Evolutionary conservation across 73 alveolate genomes (phyloP).

Genomic region (Paramecium sexaurelia): DNA sequence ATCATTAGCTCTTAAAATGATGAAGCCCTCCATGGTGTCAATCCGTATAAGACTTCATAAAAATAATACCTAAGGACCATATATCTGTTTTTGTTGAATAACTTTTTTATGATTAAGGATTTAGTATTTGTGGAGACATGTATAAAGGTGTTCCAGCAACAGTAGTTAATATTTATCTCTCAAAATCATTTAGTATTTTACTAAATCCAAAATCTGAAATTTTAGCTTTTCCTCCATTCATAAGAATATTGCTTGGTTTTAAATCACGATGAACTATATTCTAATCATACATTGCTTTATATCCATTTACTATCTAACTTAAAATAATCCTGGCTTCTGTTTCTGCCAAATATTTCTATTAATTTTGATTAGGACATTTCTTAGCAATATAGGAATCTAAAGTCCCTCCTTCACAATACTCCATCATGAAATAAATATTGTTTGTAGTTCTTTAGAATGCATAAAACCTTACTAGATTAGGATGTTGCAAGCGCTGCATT

Average conservation of each 20-base stretch:
- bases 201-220: slow-evolving; percentile 76
- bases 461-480: slow-evolving; percentile 73
- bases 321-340: slow-evolving; percentile 72
- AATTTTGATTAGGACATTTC: slow-evolving; percentile 63
- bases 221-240: slow-evolving; percentile 66
- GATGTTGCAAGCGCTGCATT: slow-evolving; percentile 69
- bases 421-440: slow-evolving; percentile 81
- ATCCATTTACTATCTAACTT: slow-evolving; percentile 77
- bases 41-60: slow-evolving; percentile 40
- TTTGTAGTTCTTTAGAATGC: slow-evolving; percentile 73
- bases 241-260: slow-evolving; percentile 77
- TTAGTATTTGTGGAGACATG: slow-evolving; percentile 10
- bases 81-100: slow-evolving; percentile 36
- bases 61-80: slow-evolving; percentile 46
- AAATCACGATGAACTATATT: slow-evolving; percentile 81
- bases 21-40: background rate
- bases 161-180: background rate
- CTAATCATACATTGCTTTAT: slow-evolving; percentile 59
- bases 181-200: background rate
- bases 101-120: background rate
- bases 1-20: background rate
- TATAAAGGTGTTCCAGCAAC: slow-evolving; percentile 35
- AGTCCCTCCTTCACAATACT: slow-evolving; percentile 83
- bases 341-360: slow-evolving; percentile 54
- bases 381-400: slow-evolving; percentile 66